These are phyloP conservation scores for Fraxinus latifolia DNA, from an alignment of 305 asterid species.

Conservation along the genomic window DNA sequence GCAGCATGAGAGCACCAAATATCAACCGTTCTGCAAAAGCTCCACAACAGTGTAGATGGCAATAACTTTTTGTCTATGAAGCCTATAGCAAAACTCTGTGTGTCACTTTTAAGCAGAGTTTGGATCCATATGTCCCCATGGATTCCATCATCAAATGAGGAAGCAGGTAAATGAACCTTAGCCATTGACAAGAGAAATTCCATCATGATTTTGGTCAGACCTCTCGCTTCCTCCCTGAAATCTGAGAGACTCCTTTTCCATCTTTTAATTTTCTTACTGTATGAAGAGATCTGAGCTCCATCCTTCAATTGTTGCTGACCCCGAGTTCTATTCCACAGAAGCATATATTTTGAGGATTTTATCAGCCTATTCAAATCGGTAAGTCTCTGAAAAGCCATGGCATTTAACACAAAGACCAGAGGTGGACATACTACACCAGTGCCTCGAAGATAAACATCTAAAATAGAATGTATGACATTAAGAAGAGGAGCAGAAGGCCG, in stretches of 20 bases:
- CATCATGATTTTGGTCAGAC: constrained; percentile 56
- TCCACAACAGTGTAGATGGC: constrained; percentile 56
- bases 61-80: constrained; percentile 52
- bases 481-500: constrained; percentile 62
- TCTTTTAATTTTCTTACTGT: constrained; percentile 45
- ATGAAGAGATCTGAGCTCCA: constrained; percentile 39
- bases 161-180: constrained; percentile 33
- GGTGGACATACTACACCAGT: constrained; percentile 52
- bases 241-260: constrained; percentile 44
- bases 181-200: constrained; percentile 41
- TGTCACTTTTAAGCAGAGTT: constrained; percentile 32
- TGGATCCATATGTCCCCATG: constrained; percentile 27
- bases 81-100: constrained; percentile 48
- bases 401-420: constrained; percentile 59
- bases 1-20: constrained; percentile 75
- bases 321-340: constrained; percentile 45
- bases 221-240: constrained; percentile 63
- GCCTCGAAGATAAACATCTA: constrained; percentile 52
- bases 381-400: constrained; percentile 79
- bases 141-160: constrained; percentile 33
- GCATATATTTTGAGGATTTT: constrained; percentile 61
- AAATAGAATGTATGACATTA: constrained; percentile 46
- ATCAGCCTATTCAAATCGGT: constrained; percentile 66
- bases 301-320: constrained; percentile 36
- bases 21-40: constrained; percentile 65